phyloP scores from a whole-genome alignment of 345 rosid genomes.

The Salix exigua region DNA sequence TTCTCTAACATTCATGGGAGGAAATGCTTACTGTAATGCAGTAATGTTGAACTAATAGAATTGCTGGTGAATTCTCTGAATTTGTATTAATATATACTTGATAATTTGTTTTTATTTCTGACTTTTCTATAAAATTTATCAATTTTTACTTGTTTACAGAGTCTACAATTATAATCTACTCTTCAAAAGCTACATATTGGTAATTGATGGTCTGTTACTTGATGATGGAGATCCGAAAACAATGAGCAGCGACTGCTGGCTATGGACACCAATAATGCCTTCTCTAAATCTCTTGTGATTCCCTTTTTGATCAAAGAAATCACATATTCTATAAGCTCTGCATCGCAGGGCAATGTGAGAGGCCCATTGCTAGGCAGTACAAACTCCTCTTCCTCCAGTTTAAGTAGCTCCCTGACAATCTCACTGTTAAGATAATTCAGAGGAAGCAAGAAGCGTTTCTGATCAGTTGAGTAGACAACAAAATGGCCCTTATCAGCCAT shows the following conservation, averaged over 20 bases:
- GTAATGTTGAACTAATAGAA: too few species aligned
- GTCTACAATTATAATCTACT: not conserved
- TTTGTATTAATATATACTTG: too few species aligned
- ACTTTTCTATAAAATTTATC: too few species aligned
- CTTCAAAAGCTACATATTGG: constrained; percentile 1
- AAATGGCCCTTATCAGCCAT: constrained; percentile 13
- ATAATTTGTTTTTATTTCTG: too few species aligned
- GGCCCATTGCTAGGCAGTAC: constrained; percentile 6
- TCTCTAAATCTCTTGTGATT: not conserved
- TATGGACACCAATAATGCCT: not conserved
- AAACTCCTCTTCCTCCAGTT: constrained; percentile 15
- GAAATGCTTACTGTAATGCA: too few species aligned
- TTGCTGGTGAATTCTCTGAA: too few species aligned
- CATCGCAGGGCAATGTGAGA: constrained; percentile 10
- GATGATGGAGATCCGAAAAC: not conserved
- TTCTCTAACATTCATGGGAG: too few species aligned
- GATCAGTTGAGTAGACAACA: constrained; percentile 5
- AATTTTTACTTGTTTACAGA: too few species aligned
- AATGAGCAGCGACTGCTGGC: not conserved
- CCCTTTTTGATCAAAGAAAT: not conserved
- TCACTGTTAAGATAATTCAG: constrained; percentile 8
- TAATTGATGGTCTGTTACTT: not conserved
- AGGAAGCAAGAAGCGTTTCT: constrained; percentile 1
- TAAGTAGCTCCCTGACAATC: constrained; percentile 3
- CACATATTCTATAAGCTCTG: constrained; percentile 2